Evolutionary conservation across 768 basidiomycete species (phyloP).

Genomic region (Vararia minispora): DNA sequence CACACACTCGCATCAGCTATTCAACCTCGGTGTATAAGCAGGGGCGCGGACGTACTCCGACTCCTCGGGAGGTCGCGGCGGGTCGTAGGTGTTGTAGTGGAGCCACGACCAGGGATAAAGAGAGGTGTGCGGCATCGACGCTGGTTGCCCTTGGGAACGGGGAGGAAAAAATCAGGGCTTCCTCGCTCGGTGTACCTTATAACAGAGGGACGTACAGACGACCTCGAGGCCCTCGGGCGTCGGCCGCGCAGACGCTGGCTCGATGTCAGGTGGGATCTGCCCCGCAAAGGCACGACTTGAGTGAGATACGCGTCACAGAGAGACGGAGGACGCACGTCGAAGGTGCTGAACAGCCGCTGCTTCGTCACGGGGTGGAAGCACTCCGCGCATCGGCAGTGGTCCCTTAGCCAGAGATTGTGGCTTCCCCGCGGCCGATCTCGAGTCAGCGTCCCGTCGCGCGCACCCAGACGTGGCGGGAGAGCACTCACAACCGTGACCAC

Average conservation of each 20-base stretch:
- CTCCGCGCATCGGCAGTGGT: slow-evolving; percentile 81
- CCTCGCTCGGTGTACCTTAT: no score
- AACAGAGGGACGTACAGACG: slow-evolving; percentile 45
- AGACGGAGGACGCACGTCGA: slow-evolving; percentile 42
- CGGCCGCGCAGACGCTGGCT: slow-evolving; percentile 46
- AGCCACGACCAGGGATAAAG: slow-evolving; percentile 87
- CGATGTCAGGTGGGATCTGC: slow-evolving; percentile 70
- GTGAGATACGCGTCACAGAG: not conserved
- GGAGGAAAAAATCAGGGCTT: not conserved
- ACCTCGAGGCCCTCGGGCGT: slow-evolving; percentile 59
- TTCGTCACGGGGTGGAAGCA: slow-evolving; percentile 87
- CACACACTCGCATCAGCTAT: not conserved
- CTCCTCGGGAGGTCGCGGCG: slow-evolving; percentile 21
- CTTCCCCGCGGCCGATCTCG: no score
- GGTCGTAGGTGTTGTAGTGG: slow-evolving; percentile 68
- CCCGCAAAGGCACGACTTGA: not conserved
- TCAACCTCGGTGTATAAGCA: not conserved
- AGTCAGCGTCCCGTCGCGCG: not conserved
- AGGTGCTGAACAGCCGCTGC: slow-evolving; percentile 82
- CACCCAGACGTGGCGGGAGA: not conserved
- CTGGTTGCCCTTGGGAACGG: slow-evolving; percentile 34
- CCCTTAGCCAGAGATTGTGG: slow-evolving; percentile 84
- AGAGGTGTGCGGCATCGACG: slow-evolving; percentile 57
- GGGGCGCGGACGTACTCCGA: slow-evolving; percentile 33
- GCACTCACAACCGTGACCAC: slow-evolving; percentile 69